Conservation (phyloP, 768 basidiomycete species). For the Naganishia randhawae region DNA sequence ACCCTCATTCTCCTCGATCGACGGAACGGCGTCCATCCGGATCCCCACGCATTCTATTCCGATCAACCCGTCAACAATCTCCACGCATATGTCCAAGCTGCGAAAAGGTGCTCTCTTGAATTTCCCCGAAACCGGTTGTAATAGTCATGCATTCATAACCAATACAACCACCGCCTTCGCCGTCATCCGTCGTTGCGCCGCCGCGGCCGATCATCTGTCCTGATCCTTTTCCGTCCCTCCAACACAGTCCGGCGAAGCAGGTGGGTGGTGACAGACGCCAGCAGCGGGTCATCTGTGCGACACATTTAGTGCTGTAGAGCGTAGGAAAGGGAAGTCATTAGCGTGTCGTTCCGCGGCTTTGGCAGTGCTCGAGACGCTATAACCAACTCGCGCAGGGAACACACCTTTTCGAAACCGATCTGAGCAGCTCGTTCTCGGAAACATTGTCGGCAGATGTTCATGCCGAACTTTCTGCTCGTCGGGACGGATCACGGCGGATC, state of each 20-base stretch:
- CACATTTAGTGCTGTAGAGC: conserved; percentile 15
- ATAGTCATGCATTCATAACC: conserved; percentile 20
- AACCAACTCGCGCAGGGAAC: too few species aligned
- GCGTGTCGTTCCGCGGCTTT: not conserved
- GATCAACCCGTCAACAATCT: too few species aligned
- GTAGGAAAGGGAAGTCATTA: not conserved
- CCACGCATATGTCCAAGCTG: too few species aligned
- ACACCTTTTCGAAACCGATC: conserved; percentile 91
- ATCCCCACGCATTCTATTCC: too few species aligned
- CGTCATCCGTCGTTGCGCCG: too few species aligned
- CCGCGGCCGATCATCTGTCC: not conserved
- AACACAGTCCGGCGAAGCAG: conserved; percentile 21
- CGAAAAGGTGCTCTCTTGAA: too few species aligned
- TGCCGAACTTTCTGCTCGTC: conserved; percentile 53
- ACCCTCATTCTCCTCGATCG: too few species aligned
- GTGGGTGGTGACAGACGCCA: not conserved
- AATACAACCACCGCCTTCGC: conserved; percentile 13
- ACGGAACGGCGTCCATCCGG: too few species aligned
- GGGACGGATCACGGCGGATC: too few species aligned
- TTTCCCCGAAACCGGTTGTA: conserved; percentile 7
- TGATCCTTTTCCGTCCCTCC: conserved; percentile 19
- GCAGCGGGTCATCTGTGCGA: not conserved
- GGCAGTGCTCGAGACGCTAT: too few species aligned
- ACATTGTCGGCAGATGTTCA: conserved; percentile 96
- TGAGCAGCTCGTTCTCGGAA: conserved; percentile 93